Percentiles rank a stretch among this genome's conserved stretches.
Conservation (phyloP, 1,284 basidiomycete species). For the Cyathus olla region DNA sequence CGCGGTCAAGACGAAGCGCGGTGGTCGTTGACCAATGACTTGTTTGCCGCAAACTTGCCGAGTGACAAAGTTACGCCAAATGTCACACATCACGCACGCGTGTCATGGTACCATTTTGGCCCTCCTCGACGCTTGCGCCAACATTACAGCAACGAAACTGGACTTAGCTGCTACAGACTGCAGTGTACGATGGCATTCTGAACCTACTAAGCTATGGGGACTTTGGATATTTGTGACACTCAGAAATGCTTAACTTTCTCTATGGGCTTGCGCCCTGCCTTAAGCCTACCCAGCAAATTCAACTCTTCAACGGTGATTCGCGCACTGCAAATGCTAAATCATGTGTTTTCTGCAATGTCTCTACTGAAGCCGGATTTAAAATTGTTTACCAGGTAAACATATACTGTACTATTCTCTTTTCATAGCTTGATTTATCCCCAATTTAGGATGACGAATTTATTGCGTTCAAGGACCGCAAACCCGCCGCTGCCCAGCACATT, state of each 20-base stretch:
- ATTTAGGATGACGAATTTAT: constrained; percentile 66
- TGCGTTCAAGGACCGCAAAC: constrained; percentile 74
- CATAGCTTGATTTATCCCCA: neutral
- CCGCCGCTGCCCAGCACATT: constrained; percentile 71
- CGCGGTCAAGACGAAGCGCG: no score
- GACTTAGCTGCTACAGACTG: no score
- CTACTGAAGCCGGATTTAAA: constrained; percentile 65
- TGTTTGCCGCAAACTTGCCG: no score
- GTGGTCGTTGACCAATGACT: no score
- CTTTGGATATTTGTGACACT: neutral
- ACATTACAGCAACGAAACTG: no score
- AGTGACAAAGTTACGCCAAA: no score
- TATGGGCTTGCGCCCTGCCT: neutral
- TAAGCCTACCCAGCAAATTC: neutral
- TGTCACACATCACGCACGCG: no score
- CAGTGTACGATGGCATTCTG: no score
- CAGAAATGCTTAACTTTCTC: neutral
- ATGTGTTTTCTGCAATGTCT: constrained; percentile 68
- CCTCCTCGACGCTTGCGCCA: no score
- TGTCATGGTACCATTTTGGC: no score
- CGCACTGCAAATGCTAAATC: neutral
- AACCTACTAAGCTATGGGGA: no score
- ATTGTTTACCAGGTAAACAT: constrained; percentile 67
- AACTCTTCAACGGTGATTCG: neutral
- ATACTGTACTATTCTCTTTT: no score